Evolutionary conservation across 345 rosid genomes (phyloP).

Genomic region (Lepidium sativum): DNA sequence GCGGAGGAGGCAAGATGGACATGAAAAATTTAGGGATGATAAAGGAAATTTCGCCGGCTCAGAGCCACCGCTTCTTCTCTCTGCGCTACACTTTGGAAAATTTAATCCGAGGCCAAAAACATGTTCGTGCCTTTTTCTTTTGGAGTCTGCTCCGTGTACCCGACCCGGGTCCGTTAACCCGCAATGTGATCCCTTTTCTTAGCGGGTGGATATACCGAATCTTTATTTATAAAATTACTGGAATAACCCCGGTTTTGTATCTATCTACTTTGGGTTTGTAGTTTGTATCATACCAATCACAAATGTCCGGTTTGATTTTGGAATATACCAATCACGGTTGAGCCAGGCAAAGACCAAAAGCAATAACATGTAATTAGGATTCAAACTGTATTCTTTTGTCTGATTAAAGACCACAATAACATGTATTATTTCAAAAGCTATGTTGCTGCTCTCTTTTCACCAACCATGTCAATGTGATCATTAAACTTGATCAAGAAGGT

Average conservation of each 20-base stretch:
- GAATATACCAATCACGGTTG: too few relatives aligned
- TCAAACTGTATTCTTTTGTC: neutral
- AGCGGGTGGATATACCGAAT: conserved; percentile 8
- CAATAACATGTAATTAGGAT: neutral
- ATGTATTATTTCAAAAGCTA: neutral
- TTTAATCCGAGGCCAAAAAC: neutral
- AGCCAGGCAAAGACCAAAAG: too few relatives aligned
- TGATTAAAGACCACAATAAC: too few relatives aligned
- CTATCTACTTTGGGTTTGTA: too few relatives aligned
- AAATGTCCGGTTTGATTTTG: too few relatives aligned
- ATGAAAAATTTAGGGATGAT: conserved; percentile 51
- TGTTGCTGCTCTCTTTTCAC: conserved; percentile 7
- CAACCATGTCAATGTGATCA: conserved; percentile 13
- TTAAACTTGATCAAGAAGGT: conserved; percentile 44
- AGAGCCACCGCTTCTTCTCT: conserved; percentile 28
- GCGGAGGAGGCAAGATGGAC: conserved; percentile 86
- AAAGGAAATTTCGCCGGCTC: conserved; percentile 16
- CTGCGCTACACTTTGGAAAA: neutral
- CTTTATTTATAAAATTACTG: neutral
- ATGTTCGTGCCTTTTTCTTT: neutral
- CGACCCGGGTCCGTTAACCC: conserved; percentile 1
- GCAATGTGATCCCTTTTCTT: neutral
- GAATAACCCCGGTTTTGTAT: neutral
- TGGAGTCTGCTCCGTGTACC: neutral
- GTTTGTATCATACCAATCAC: too few relatives aligned